These are phyloP conservation scores for Crepidotus variabilis DNA, from an alignment of 768 basidiomycete species.

Conservation along the genomic window DNA sequence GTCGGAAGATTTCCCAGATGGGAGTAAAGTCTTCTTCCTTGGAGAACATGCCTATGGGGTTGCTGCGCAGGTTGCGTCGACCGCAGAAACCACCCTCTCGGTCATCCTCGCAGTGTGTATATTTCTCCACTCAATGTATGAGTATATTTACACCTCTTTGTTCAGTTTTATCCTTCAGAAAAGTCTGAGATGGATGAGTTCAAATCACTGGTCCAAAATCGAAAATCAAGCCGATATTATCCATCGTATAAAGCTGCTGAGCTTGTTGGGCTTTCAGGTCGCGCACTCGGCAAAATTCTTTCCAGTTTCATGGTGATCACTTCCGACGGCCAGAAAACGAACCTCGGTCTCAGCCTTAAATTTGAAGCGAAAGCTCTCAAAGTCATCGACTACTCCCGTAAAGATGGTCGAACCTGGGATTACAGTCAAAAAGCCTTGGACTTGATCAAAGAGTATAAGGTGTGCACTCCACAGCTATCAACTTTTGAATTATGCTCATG, in stretches of 20 bases:
- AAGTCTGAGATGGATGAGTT: constrained; percentile 76
- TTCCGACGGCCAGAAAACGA: constrained; percentile 73
- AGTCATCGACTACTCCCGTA: constrained; percentile 88
- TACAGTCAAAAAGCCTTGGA: constrained; percentile 85
- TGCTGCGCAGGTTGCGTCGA: constrained; percentile 82
- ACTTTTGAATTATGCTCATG: not conserved
- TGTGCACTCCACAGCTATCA: constrained; percentile 17
- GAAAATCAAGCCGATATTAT: constrained; percentile 55
- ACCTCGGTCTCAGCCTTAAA: constrained; percentile 92
- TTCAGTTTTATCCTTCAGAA: constrained; percentile 85
- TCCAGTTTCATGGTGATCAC: constrained; percentile 90
- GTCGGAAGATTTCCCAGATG: constrained; percentile 85
- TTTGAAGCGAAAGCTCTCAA: constrained; percentile 93
- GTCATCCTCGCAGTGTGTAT: constrained; percentile 79
- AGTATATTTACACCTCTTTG: not conserved
- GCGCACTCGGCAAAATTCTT: constrained; percentile 85
- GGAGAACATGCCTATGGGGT: constrained; percentile 95
- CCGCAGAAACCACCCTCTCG: constrained; percentile 65
- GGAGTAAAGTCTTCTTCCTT: constrained; percentile 92
- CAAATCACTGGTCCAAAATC: constrained; percentile 59
- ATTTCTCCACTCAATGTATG: not conserved
- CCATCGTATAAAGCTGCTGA: constrained; percentile 80
- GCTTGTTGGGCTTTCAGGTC: constrained; percentile 66
- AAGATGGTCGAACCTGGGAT: constrained; percentile 86
- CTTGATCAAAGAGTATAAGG: constrained; percentile 83